Base-by-base conservation (phyloP, 2,329 filamentous ascomycete genomes). In the Botrytis porri region DNA sequence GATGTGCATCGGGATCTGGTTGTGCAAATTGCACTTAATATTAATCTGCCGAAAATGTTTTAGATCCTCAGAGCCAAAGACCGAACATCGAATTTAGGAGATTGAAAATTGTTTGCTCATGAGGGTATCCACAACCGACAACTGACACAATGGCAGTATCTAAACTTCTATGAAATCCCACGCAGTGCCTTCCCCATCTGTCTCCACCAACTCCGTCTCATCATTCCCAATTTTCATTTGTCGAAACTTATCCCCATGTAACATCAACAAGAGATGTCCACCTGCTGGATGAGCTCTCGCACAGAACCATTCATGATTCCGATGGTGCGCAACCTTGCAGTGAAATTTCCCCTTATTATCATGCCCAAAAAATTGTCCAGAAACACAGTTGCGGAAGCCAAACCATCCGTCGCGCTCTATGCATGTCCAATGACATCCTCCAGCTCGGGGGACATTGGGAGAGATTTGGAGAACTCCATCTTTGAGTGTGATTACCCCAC, bases 111-210 rank as follows among this genome's bases (percentile, higher is more conserved):
- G 29, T n/a, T 32, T 29, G 22, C 5, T 22, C 12, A 41, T 10
- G 14, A 41, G 22, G 6, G 20, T 22, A 16, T 18, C 35, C 35
- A 16, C 10, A 4, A 25, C 12, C 18, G 41, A n/a, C 25, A 57
- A 57, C n/a, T 14, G 2, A 41, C 3, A 57, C 4, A 48, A 57
- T 57, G 35, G 25, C n/a, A 9, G 29, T 32, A 57, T 22, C 45
- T 57, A 71, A 22, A 71, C 69, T 63, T 51, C 45, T n/a, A 65
- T 35, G 6, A 71, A 71, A 41, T 71, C 60, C 69, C 69, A 71
- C 14, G n/a, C 60, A 10, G 69, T 65, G 18, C 59, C 69, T 35
- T 65, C 60, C 45, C 57, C 59, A n/a, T 70, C 69, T 59, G 59
- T 51, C n/a, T 71, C 69, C 43, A 71, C 43, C 60, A 71, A n/a